Percentiles rank a stretch among this genome's conserved stretches.
phyloP scores from a whole-genome alignment of 371 early-diverging fungal species.

The Mucor mucedo region DNA sequence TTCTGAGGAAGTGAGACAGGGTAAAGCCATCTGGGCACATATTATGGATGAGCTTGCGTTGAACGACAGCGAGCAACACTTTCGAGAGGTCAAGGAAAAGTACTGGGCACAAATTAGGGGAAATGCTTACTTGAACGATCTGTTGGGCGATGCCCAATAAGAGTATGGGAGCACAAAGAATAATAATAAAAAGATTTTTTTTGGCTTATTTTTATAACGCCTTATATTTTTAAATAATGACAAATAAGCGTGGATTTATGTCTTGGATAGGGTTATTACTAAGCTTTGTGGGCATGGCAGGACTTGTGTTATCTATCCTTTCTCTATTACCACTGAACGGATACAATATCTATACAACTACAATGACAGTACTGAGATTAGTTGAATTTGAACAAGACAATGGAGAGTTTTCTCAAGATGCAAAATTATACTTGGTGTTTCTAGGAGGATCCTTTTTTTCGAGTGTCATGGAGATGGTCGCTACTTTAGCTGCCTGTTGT shows the following conservation, averaged over 20 bases:
- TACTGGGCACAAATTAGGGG: conserved; percentile 45
- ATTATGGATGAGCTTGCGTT: conserved; percentile 49
- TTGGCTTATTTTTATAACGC: background rate
- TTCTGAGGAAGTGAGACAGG: conserved; percentile 4
- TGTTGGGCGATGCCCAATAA: conserved; percentile 6
- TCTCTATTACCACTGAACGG: conserved; percentile 29
- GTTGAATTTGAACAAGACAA: conserved; percentile 19
- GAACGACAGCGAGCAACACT: conserved; percentile 41
- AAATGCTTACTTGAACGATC: conserved; percentile 56
- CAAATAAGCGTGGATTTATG: conserved; percentile 9
- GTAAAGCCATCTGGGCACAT: conserved; percentile 14
- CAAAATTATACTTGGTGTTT: conserved; percentile 20
- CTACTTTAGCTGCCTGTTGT: conserved; percentile 20
- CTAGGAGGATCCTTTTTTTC: conserved; percentile 15
- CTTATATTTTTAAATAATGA: conserved; percentile 3
- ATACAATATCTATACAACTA: conserved; percentile 24
- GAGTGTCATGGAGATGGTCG: conserved; percentile 16
- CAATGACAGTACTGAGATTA: conserved; percentile 12
- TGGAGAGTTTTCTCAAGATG: conserved; percentile 11
- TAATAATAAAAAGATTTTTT: conserved; percentile 1
- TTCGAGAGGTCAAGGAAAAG: conserved; percentile 40
- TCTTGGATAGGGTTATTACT: conserved; percentile 21
- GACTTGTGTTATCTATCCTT: conserved; percentile 27
- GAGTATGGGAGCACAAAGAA: background rate
- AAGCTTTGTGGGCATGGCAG: conserved; percentile 33